Percentiles rank a stretch among this genome's conserved stretches.
phyloP scores from a whole-genome alignment of 805 yeast species.

The Candida verbasci region DNA sequence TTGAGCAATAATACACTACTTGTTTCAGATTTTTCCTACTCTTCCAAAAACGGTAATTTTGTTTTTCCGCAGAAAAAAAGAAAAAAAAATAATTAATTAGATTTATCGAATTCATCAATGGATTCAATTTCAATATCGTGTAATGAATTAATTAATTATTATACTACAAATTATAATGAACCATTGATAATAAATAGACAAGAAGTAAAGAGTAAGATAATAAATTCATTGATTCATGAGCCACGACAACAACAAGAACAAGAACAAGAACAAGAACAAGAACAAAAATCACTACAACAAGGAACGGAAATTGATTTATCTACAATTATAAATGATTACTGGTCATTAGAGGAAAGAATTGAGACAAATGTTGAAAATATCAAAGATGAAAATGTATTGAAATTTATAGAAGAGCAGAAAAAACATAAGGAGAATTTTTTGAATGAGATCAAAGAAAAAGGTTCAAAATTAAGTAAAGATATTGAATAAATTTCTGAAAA shows the following conservation, averaged over 20 bases:
- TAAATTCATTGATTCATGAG: too few relatives aligned
- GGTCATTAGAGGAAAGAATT: neutral
- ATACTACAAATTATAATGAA: neutral
- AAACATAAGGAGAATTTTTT: neutral
- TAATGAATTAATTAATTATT: conserved; percentile 1
- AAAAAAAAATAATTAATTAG: too few relatives aligned
- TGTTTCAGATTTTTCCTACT: too few relatives aligned
- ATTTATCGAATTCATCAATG: neutral
- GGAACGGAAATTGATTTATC: neutral
- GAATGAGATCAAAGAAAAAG: neutral
- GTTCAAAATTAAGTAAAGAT: neutral
- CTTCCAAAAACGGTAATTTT: too few relatives aligned
- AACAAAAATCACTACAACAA: too few relatives aligned
- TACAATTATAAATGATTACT: neutral
- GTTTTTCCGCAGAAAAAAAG: too few relatives aligned
- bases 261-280: too few relatives aligned
- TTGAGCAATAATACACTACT: too few relatives aligned
- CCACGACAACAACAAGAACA: too few relatives aligned
- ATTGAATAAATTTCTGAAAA: too few relatives aligned
- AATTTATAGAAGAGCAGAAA: neutral
- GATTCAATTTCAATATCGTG: neutral
- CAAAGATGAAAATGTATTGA: neutral
- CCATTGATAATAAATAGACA: neutral
- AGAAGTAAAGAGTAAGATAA: neutral
- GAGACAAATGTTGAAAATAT: neutral